These are phyloP conservation scores for Cyclotella distinguenda DNA, from an alignment of 108 stramenopile species.

Conservation along the genomic window DNA sequence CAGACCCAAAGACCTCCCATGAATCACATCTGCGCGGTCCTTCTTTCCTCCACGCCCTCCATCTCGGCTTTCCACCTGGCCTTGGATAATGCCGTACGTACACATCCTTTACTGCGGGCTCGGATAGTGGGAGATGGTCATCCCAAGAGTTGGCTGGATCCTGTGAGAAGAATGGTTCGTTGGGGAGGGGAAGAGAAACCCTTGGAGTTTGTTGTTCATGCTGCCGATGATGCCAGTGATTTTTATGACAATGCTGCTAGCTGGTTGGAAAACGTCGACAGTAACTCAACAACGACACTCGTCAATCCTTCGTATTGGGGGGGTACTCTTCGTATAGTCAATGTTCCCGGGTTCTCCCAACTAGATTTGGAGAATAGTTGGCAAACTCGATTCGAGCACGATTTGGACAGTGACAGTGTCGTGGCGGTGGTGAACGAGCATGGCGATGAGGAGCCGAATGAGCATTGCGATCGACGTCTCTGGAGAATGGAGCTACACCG, in stretches of 20 bases:
- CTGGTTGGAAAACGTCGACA: not conserved
- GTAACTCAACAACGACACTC: not conserved
- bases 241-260: not conserved
- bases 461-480: not conserved
- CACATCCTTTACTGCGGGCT: constrained; percentile 16
- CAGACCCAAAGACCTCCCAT: not conserved
- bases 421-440: not conserved
- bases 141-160: constrained; percentile 10
- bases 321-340: not conserved
- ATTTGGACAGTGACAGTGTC: constrained; percentile 12
- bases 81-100: constrained; percentile 9
- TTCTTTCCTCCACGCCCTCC: constrained; percentile 13
- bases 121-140: constrained; percentile 7
- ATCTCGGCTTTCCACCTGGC: not conserved
- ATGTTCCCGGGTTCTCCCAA: not conserved
- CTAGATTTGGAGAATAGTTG: constrained; percentile 9
- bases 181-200: constrained; percentile 2
- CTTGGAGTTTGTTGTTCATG: constrained; percentile 9
- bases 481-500: constrained; percentile 8
- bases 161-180: constrained; percentile 19
- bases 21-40: constrained; percentile 5
- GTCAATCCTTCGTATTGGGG: constrained; percentile 10
- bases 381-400: constrained; percentile 5
- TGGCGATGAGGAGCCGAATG: not conserved
- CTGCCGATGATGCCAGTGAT: not conserved